Conservation (phyloP, 768 basidiomycete species). For the Symmetrospora coprosmae region DNA sequence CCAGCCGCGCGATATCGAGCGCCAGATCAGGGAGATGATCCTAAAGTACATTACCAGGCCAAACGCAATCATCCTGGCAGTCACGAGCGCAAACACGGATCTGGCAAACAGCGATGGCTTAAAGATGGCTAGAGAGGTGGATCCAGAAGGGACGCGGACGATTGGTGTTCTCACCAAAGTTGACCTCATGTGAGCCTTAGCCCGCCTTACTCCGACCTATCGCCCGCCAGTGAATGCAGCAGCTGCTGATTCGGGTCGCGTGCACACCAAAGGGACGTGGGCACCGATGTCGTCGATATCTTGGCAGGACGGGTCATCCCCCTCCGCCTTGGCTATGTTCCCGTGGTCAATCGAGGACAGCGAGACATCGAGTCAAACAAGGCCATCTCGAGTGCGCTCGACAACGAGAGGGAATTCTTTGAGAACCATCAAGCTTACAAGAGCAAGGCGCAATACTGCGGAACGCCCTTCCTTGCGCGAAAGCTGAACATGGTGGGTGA, state of each 20-base stretch:
- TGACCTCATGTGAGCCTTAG: constrained; percentile 90
- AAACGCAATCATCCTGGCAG: constrained; percentile 89
- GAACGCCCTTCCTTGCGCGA: constrained; percentile 84
- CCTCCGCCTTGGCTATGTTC: constrained; percentile 88
- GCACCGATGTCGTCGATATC: constrained; percentile 97
- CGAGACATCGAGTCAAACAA: constrained; percentile 86
- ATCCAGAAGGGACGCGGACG: constrained; percentile 88
- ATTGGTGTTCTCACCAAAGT: constrained; percentile 98
- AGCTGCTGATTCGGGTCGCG: not conserved
- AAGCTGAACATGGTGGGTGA: constrained; percentile 76
- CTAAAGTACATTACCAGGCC: constrained; percentile 88
- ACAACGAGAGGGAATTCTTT: constrained; percentile 81
- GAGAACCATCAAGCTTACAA: constrained; percentile 87
- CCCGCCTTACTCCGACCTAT: too few species aligned
- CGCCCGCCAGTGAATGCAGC: not conserved
- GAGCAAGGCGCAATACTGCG: constrained; percentile 86
- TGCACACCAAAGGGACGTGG: constrained; percentile 66
- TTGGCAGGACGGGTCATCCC: constrained; percentile 94
- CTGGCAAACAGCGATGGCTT: constrained; percentile 96
- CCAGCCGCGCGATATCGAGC: constrained; percentile 93
- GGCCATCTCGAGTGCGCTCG: constrained; percentile 68
- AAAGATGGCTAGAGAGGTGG: constrained; percentile 89
- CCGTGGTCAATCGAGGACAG: constrained; percentile 96
- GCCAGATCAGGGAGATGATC: constrained; percentile 93
- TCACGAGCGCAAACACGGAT: constrained; percentile 89